Evolutionary conservation across 1,284 basidiomycete genomes (phyloP), one percentile per base, ranked within the genome.

Genomic region (Cryptococcus amylolentus): DNA sequence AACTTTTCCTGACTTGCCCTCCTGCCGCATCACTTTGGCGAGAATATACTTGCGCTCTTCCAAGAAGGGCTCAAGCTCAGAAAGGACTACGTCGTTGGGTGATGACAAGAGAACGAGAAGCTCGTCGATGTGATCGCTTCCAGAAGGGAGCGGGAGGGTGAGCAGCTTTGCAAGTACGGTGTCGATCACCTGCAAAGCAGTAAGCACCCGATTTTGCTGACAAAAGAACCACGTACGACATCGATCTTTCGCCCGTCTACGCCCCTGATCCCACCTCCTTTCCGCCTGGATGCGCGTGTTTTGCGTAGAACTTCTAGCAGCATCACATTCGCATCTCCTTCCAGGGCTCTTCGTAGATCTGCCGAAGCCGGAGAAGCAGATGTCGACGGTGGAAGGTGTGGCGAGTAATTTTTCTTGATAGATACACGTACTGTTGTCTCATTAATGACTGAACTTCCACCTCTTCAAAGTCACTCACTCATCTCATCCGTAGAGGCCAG

Each of bases 161-260:
- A 87, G 84, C 8, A 94, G 78, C 67, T 88, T 88, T 16, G 84
- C 86, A 0, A 94, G 82, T 0, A 88, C 85, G 0, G 90, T 93
- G 66, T 94, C 91, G 26, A 94, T 84, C 40, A 88, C 82, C 86
- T 89, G 64, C 18, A 40, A 18, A 26, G 45, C 20, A 51, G 51
- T 45, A n/a, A 46, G 45, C 18, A 16, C 28, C 39, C 7, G 7
- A 18, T 18, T 43, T n/a, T 35, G 50, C 8, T 23, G 38, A 27
- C 13, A 49, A 41, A 28, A 47, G 41, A 6, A 23, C 5, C 5
- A 58, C 65, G 52, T 47, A 73, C 78, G 40, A 75, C 73, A 57
- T 79, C 77, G 39, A 79, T 70, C 59, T 79, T 78, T 42, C 70
- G 58, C 28, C 70, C 69, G 51, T 71, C 65, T 7, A 70, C 51